These are phyloP conservation scores for Suillus variegatus DNA, from an alignment of 768 basidiomycete genomes.

Conservation along the genomic window DNA sequence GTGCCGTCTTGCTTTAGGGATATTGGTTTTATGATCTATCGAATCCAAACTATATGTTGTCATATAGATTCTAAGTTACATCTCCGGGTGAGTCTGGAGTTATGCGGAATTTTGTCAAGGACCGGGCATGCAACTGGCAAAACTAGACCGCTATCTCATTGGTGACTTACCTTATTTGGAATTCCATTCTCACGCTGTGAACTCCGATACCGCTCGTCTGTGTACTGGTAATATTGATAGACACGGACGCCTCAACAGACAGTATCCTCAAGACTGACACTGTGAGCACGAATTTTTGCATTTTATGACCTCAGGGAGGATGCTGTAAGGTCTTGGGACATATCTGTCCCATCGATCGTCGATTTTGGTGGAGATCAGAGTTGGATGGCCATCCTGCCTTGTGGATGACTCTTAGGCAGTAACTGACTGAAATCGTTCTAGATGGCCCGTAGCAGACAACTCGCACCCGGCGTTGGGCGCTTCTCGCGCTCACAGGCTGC, in stretches of 20 bases:
- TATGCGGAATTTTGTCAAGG: too few relatives aligned
- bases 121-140: too few relatives aligned
- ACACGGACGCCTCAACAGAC: slow-evolving; percentile 30
- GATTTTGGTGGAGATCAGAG: slow-evolving; percentile 18
- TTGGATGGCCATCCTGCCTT: slow-evolving; percentile 33
- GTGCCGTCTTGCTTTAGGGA: too few relatives aligned
- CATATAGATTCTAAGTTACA: too few relatives aligned
- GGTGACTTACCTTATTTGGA: slow-evolving; percentile 7
- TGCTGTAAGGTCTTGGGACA: not conserved
- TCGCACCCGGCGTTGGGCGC: slow-evolving; percentile 80
- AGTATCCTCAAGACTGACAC: slow-evolving; percentile 46
- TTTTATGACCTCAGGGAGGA: slow-evolving; percentile 8
- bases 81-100: too few relatives aligned
- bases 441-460: slow-evolving; percentile 88
- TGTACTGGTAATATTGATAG: slow-evolving; percentile 6
- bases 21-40: too few relatives aligned
- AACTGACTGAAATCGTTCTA: slow-evolving; percentile 32
- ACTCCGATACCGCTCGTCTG: slow-evolving; percentile 12
- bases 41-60: too few relatives aligned
- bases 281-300: slow-evolving; percentile 37
- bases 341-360: slow-evolving; percentile 7
- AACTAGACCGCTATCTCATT: too few relatives aligned
- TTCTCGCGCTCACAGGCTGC: slow-evolving; percentile 81
- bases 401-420: slow-evolving; percentile 36
- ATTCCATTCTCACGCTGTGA: slow-evolving; percentile 22